These are phyloP conservation scores for Leishmania mexicana DNA, from an alignment of 208 protist genomes.

Conservation along the genomic window DNA sequence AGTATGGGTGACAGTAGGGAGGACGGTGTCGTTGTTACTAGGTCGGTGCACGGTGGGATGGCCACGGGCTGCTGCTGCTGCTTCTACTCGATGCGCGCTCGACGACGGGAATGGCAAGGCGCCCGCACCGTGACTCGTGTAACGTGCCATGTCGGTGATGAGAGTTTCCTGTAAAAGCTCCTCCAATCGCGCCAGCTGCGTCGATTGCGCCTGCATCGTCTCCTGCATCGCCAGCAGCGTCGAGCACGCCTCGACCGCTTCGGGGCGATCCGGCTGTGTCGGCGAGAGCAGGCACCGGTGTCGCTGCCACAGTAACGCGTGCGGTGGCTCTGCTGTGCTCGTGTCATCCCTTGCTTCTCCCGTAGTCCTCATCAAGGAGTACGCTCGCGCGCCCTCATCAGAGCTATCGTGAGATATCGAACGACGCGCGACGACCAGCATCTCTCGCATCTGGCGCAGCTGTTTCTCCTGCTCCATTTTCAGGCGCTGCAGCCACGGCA, in stretches of 20 bases:
- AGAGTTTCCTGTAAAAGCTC: neutral
- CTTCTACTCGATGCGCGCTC: neutral
- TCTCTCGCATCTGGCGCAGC: slow-evolving; percentile 25
- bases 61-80: neutral
- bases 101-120: neutral
- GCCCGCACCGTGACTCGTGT: neutral
- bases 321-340: slow-evolving; percentile 8
- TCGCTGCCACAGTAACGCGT: slow-evolving; percentile 15
- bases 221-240: slow-evolving; percentile 14
- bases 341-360: neutral
- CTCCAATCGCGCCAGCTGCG: slow-evolving; percentile 1
- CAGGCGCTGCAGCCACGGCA: slow-evolving; percentile 13
- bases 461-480: neutral
- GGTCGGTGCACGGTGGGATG: neutral
- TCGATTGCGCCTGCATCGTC: slow-evolving; percentile 6
- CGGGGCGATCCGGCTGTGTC: neutral
- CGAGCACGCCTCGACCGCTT: slow-evolving; percentile 5
- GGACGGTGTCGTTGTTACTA: neutral
- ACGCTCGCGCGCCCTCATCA: neutral
- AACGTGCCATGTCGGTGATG: neutral
- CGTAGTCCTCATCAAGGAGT: neutral
- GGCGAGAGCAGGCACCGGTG: slow-evolving; percentile 22
- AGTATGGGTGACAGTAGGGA: neutral
- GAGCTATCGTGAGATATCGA: neutral
- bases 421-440: slow-evolving; percentile 28